Base-by-base conservation (phyloP, 2,329 filamentous ascomycete species). In the Stachybotrys chlorohalonatus region DNA sequence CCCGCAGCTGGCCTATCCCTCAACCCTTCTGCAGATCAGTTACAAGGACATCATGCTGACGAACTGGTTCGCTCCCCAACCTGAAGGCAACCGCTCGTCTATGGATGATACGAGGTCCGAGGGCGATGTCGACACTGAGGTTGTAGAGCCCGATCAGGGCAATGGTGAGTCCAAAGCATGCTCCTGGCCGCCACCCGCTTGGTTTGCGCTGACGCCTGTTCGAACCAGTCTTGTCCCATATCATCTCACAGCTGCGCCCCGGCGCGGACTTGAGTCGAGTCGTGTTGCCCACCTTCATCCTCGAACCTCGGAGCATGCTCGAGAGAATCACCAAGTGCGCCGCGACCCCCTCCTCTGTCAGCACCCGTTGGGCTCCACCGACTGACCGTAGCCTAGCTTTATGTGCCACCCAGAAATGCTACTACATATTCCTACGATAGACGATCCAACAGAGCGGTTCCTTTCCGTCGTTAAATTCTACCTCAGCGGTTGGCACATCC, bases 371-470 rank as follows among this genome's bases (percentile, higher is more conserved):
- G 8, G 15, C 32, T 13, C 8, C 36, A 5, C 36, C 36, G 36
- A 42, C 36, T 52, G 13, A 52, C 50, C 11, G 9, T 42, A 39
- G 31, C 49, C 8, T 68, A 96, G 92, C 78, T 99, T 99, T 79
- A 99, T 99, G 94, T 95, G 93, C 64, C 94, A 99, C 69, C 94
- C 94, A 47, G 94, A 99, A 73, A 95, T 91, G 66, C 85, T 99
- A 36, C 83, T 99, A 5, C 86, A 88, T 39, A 94, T 97, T 71
- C 83, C 93, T 49, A 76, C 83, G 50, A 89, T 96, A 63, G 89
- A 97, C 52, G 93, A 99, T 66, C 93, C 94, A 1, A 77, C 90
- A 55, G 78, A 93, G 66, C 84, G 94, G 69, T 99, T 99, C 67
- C 85, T 97, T 32, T 89, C 91, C 13, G 94, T 99, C 52, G 90